These are phyloP conservation scores for Neurospora sp. DNA, from an alignment of 495 filamentous ascomycete species.

Conservation along the genomic window DNA sequence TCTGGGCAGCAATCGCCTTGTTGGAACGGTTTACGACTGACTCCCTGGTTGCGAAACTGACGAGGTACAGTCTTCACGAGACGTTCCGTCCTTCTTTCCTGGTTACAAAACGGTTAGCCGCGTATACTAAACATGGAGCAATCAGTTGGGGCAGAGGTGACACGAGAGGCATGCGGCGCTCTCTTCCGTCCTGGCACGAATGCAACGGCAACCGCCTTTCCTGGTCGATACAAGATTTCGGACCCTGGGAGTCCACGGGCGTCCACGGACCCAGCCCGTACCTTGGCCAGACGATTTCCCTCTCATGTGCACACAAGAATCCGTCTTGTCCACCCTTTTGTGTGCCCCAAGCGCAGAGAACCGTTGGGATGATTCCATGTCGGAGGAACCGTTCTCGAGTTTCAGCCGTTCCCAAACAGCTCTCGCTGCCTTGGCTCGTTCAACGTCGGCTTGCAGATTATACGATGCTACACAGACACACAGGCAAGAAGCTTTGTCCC, in stretches of 20 bases:
- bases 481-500: neutral
- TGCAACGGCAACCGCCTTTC: slow-evolving; percentile 1
- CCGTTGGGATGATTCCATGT: neutral
- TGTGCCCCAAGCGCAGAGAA: neutral
- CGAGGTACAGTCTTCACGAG: neutral
- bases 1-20: neutral
- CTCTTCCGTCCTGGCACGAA: slow-evolving; percentile 5
- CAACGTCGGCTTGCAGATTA: neutral
- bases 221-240: slow-evolving; percentile 1
- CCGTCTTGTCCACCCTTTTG: neutral
- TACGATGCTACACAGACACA: neutral
- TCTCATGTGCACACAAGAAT: neutral
- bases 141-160: neutral
- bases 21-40: neutral
- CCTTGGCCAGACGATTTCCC: slow-evolving; percentile 2
- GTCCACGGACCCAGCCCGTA: neutral
- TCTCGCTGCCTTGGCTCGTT: neutral
- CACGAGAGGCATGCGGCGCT: slow-evolving; percentile 2
- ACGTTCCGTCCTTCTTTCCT: neutral
- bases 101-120: neutral
- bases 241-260: neutral
- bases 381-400: neutral
- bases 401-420: neutral
- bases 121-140: neutral
- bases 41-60: neutral